Base-by-base conservation (phyloP, 208 protist species). In the Porcisia deanei region DNA sequence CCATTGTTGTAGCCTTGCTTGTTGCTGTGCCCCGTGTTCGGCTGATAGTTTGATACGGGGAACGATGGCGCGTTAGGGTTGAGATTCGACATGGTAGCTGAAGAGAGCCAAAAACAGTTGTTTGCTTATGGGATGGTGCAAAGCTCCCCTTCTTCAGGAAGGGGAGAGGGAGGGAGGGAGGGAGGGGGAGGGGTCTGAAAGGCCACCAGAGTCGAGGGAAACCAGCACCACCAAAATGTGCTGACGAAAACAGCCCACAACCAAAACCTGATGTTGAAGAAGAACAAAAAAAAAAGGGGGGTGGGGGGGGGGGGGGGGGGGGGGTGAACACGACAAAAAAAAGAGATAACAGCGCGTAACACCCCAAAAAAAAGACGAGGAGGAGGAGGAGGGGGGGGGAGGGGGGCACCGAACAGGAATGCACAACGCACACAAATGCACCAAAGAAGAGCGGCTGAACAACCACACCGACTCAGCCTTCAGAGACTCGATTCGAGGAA, bases 41-140 rank as follows among this genome's bases (percentile, higher is more conserved):
- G 53, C 71, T 77, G 70, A 45, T 65, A 76, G 39, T 70, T 73
- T 0, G 58, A 68, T 34, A 58, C 73, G 7, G 54, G 41, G 52
- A 78, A 82, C 22, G 78, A 77, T 16, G 72, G 78, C 37, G 78
- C 78, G 67, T 77, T 77, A 9, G 78, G 78, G 53, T 82, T 82
- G 49, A 82, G 78, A 58, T 74, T 68, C 0, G 78, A 82, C 78
- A 82, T 82, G 55, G 25, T 68, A 18, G 65, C 65, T 58, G 25
- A 75, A 43, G 25, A 45, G 34, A 57, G 63, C 20, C 73, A 45
- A 57, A 0, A 75, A 43, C 45, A 63, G 47, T 49, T 68, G n/a
- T 69, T 43, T 14, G 64, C n/a, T 25, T 47, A 37, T 54, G 14
- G 8, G 57, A 54, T 14, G 14, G 22, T 30, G 65, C 47, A 0